Evolutionary conservation across 495 filamentous ascomycete genomes (phyloP).

Genomic region (Xylaria nigripes): DNA sequence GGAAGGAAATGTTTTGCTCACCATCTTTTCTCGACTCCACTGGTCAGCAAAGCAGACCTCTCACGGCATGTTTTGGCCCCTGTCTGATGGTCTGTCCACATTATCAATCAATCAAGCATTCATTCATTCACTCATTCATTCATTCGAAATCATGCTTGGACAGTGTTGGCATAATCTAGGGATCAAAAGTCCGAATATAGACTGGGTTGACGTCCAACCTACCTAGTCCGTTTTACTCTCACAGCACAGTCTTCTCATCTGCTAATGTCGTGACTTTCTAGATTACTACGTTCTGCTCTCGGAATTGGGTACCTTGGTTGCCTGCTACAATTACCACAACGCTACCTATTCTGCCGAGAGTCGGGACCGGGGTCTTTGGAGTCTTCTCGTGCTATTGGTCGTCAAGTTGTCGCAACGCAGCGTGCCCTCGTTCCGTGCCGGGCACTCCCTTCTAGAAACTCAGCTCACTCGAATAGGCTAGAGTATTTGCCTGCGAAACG

Average conservation of each 20-base stretch:
- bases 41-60: slow-evolving; percentile 4
- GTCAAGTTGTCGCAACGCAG: slow-evolving; percentile 9
- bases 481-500: slow-evolving; percentile 4
- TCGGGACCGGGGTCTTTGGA: slow-evolving; percentile 6
- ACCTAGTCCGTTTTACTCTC: neutral
- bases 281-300: slow-evolving; percentile 1
- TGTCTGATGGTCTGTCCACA: slow-evolving; percentile 2
- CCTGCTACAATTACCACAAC: slow-evolving; percentile 7
- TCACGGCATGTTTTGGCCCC: slow-evolving; percentile 8
- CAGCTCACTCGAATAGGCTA: slow-evolving; percentile 6
- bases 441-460: slow-evolving; percentile 1
- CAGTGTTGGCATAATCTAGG: neutral
- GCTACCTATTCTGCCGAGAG: slow-evolving; percentile 8
- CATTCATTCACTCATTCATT: too few relatives aligned
- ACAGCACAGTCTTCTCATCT: neutral
- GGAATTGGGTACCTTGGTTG: slow-evolving; percentile 4
- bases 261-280: slow-evolving; percentile 9
- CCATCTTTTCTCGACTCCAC: slow-evolving; percentile 7
- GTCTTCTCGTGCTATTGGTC: slow-evolving; percentile 5
- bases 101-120: too few relatives aligned
- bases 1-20: neutral
- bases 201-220: neutral
- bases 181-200: neutral
- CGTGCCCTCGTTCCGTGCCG: slow-evolving; percentile 1
- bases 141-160: slow-evolving; percentile 1